A percentile compares a stretch with the other conserved stretches of the same genome.
phyloP scores from a whole-genome alignment of 2,329 filamentous ascomycete species.

The Phaeosphaeriaceae sp. region DNA sequence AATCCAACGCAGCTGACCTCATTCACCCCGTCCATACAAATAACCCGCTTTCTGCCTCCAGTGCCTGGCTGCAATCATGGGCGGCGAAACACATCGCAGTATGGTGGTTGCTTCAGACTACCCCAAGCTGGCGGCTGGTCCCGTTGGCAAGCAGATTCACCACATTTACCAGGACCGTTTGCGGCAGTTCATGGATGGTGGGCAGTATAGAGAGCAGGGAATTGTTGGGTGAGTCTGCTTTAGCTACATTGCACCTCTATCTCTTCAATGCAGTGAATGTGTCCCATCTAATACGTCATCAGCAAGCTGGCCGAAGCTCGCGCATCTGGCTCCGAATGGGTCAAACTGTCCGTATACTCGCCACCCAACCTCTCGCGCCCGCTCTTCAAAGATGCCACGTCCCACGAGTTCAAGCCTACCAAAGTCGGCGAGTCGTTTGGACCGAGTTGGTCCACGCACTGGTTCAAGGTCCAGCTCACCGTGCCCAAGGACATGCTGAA shows the following conservation, averaged over 20 bases:
- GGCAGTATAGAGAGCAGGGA: slow-evolving; percentile 75
- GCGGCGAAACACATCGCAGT: slow-evolving; percentile 42
- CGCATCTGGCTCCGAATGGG: slow-evolving; percentile 72
- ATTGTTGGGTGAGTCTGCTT: slow-evolving; percentile 67
- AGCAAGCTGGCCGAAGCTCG: slow-evolving; percentile 76
- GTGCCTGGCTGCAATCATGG: slow-evolving; percentile 32
- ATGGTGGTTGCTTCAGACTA: slow-evolving; percentile 38
- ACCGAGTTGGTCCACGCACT: slow-evolving; percentile 96
- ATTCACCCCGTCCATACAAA: not conserved
- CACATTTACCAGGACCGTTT: slow-evolving; percentile 87
- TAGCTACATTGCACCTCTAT: not conserved
- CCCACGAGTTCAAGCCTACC: slow-evolving; percentile 77
- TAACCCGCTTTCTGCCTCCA: not conserved
- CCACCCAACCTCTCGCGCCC: slow-evolving; percentile 81
- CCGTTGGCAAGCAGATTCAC: slow-evolving; percentile 65
- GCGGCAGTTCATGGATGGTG: slow-evolving; percentile 76
- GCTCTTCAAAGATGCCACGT: slow-evolving; percentile 81
- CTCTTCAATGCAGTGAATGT: not conserved
- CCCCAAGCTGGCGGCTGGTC: slow-evolving; percentile 44
- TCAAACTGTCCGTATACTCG: slow-evolving; percentile 86
- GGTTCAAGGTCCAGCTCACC: slow-evolving; percentile 86
- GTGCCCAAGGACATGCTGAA: slow-evolving; percentile 75
- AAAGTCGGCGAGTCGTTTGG: slow-evolving; percentile 82
- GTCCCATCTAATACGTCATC: slow-evolving; percentile 19
- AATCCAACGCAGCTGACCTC: slow-evolving; percentile 16